Percentiles rank a stretch among this genome's conserved stretches.
Conservation (phyloP, 805 yeast species). For the Candida lessepsii region DNA sequence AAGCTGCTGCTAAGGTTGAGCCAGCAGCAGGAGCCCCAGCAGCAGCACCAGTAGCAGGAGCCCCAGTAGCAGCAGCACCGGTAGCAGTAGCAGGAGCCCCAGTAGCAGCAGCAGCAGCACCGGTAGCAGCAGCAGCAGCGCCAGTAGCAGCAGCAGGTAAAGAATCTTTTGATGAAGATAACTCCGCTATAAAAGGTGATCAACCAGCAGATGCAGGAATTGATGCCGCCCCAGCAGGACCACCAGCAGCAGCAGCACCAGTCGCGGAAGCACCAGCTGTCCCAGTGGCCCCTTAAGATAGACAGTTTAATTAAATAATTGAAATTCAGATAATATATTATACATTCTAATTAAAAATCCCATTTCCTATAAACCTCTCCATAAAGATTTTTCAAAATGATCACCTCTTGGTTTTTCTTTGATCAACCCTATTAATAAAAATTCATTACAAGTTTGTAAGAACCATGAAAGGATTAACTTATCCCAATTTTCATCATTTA, state of each 20-base stretch:
- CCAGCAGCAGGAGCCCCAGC: background rate
- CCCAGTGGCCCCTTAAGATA: background rate
- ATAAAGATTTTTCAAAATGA: slow-evolving; percentile 63
- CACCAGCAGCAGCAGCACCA: background rate
- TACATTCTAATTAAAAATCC: too few relatives aligned
- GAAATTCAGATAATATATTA: background rate
- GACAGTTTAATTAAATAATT: too few relatives aligned
- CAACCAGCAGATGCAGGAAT: background rate
- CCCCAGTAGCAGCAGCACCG: background rate
- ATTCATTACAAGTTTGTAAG: slow-evolving; percentile 68
- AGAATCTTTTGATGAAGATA: slow-evolving; percentile 7
- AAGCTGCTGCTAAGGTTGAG: background rate
- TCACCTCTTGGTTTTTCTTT: slow-evolving; percentile 65
- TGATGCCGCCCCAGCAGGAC: background rate
- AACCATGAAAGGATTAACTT: slow-evolving; percentile 68
- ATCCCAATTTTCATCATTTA: slow-evolving; percentile 53
- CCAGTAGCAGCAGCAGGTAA: slow-evolving; percentile 10
- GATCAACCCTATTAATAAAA: slow-evolving; percentile 66
- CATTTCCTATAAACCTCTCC: slow-evolving; percentile 54
- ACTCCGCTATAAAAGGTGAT: slow-evolving; percentile 3
- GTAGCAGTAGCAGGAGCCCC: background rate
- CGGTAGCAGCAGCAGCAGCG: slow-evolving; percentile 6
- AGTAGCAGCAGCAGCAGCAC: background rate
- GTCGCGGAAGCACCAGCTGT: background rate
- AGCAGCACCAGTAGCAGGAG: background rate